Conservation (phyloP, 352 stramenopile species). For the Phytophthora melonis region DNA sequence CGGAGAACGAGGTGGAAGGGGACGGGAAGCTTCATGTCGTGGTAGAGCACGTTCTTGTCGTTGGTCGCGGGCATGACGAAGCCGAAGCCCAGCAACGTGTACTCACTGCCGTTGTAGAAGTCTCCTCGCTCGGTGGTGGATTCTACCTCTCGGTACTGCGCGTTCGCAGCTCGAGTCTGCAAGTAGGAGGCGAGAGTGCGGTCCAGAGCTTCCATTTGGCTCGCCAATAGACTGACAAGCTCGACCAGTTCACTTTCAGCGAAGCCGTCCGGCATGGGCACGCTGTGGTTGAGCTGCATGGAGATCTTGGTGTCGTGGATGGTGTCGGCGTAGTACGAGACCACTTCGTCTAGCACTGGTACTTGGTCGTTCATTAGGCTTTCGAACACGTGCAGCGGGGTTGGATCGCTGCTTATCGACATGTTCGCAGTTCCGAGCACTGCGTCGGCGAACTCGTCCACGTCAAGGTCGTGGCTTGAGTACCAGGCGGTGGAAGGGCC, state of each 20-base stretch:
- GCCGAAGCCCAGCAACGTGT: constrained; percentile 65
- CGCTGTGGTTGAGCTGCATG: constrained; percentile 35
- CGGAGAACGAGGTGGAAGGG: constrained; percentile 66
- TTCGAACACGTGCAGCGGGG: constrained; percentile 47
- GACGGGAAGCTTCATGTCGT: constrained; percentile 59
- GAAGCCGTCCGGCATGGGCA: constrained; percentile 42
- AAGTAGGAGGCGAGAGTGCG: constrained; percentile 41
- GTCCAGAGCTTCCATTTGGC: constrained; percentile 41
- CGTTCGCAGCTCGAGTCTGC: constrained; percentile 38
- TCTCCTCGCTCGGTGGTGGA: constrained; percentile 40
- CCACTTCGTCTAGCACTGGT: constrained; percentile 40
- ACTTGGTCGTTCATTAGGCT: constrained; percentile 32
- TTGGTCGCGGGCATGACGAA: constrained; percentile 68
- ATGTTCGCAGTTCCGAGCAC: constrained; percentile 55
- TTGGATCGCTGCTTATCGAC: constrained; percentile 31
- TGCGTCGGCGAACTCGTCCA: constrained; percentile 66
- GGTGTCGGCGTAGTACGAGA: constrained; percentile 58
- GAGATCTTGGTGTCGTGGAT: constrained; percentile 37
- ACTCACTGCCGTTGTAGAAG: constrained; percentile 64
- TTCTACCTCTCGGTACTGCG: constrained; percentile 49
- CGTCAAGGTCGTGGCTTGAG: constrained; percentile 54
- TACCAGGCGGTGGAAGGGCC: constrained; percentile 73
- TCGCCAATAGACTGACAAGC: constrained; percentile 34
- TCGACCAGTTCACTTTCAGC: constrained; percentile 45
- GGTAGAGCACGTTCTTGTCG: constrained; percentile 60